Conservation (phyloP, 2,329 filamentous ascomycete species). For the Colletotrichum lindemuthianum region DNA sequence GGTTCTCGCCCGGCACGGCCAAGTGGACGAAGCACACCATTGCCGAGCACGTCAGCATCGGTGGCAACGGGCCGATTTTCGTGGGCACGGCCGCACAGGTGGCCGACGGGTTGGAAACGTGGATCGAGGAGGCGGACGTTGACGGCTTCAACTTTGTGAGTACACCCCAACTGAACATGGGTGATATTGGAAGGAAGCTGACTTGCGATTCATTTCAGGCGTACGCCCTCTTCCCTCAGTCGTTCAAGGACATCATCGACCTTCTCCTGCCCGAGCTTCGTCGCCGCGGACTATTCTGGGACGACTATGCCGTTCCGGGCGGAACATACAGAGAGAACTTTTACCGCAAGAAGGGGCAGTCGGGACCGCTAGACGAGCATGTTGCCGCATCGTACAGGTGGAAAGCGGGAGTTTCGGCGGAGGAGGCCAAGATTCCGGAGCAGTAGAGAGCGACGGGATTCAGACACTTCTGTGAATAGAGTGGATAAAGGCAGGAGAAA, state of each 20-base stretch:
- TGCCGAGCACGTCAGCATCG: slow-evolving; percentile 73
- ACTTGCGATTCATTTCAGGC: slow-evolving; percentile 48
- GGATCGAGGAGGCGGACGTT: slow-evolving; percentile 75
- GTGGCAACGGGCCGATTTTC: slow-evolving; percentile 71
- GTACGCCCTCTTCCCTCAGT: slow-evolving; percentile 73
- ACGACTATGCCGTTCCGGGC: slow-evolving; percentile 62
- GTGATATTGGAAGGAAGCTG: neutral
- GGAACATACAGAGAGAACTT: slow-evolving; percentile 72
- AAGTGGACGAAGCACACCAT: slow-evolving; percentile 80
- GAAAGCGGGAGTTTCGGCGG: slow-evolving; percentile 44
- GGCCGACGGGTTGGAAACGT: slow-evolving; percentile 73
- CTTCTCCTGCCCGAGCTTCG: slow-evolving; percentile 72
- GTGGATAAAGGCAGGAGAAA: neutral
- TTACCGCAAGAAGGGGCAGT: slow-evolving; percentile 60
- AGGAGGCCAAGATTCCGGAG: slow-evolving; percentile 43
- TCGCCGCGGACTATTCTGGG: slow-evolving; percentile 66
- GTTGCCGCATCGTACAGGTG: slow-evolving; percentile 60
- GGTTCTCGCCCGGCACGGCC: slow-evolving; percentile 65
- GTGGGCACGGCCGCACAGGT: slow-evolving; percentile 73
- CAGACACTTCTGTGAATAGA: too few species aligned
- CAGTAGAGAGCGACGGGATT: neutral
- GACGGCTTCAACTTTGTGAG: slow-evolving; percentile 79
- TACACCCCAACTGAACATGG: neutral
- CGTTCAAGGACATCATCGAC: slow-evolving; percentile 75
- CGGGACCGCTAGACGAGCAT: slow-evolving; percentile 61